phyloP scores from a whole-genome alignment of 2,329 filamentous ascomycete species.

The Neopestalotiopsis sp. region DNA sequence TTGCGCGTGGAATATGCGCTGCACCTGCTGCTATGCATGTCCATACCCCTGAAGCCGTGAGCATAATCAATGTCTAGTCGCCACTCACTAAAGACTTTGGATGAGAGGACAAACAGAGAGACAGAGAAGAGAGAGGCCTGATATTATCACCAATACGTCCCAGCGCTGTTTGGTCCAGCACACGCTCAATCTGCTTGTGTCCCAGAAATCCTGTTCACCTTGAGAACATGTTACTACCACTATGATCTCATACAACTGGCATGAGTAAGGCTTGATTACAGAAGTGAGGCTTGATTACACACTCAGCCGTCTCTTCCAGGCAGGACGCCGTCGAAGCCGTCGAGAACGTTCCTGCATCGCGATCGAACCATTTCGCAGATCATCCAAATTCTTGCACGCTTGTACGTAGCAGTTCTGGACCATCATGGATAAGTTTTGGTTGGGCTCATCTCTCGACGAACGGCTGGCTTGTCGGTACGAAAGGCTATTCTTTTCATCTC shows the following conservation, averaged over 20 bases:
- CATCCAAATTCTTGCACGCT: background rate
- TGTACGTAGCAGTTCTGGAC: background rate
- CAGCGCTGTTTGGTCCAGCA: background rate
- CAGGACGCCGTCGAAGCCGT: background rate
- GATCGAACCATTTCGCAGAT: background rate
- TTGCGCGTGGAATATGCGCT: background rate
- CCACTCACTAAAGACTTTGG: background rate
- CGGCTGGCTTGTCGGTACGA: background rate
- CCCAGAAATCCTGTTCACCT: background rate
- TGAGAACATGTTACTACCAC: background rate
- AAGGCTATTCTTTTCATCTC: background rate
- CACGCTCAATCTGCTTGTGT: background rate
- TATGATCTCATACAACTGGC: background rate
- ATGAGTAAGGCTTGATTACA: background rate
- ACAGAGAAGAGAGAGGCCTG: background rate
- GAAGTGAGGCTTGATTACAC: background rate
- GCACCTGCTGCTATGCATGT: background rate
- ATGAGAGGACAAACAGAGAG: background rate
- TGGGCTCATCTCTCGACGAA: background rate
- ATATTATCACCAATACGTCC: background rate
- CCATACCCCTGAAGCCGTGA: background rate
- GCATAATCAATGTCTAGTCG: background rate
- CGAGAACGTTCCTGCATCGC: slow-evolving; percentile 3
- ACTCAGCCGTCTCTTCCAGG: slow-evolving; percentile 1
- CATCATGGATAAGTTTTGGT: background rate